phyloP scores from a whole-genome alignment of 2,329 filamentous ascomycete species.

The Allantophomopsis lycopodina region DNA sequence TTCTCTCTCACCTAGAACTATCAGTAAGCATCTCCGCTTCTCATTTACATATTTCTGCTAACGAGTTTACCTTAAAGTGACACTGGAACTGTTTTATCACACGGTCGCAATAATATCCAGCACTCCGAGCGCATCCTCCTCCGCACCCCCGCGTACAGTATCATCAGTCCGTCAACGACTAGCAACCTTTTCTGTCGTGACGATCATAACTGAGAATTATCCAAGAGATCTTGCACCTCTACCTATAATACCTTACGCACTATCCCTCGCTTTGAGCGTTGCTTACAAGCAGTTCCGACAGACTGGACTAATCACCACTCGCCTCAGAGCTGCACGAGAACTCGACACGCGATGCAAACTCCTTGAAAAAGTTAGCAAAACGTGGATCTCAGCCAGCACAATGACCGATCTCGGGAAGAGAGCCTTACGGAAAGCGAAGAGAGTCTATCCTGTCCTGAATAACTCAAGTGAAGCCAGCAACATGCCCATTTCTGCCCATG shows the following conservation, averaged over 20 bases:
- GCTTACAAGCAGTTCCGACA: constrained; percentile 52
- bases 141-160: constrained; percentile 8
- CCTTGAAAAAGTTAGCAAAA: constrained; percentile 35
- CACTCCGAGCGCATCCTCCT: constrained; percentile 19
- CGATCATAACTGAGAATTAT: constrained; percentile 6
- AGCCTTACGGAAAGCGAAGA: constrained; percentile 11
- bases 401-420: constrained; percentile 12
- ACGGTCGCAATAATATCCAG: constrained; percentile 49
- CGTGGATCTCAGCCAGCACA: constrained; percentile 38
- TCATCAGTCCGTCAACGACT: constrained; percentile 11
- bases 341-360: constrained; percentile 41
- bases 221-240: constrained; percentile 29
- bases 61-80: constrained; percentile 24
- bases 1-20: too few species aligned
- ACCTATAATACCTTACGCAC: constrained; percentile 46
- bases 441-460: constrained; percentile 7
- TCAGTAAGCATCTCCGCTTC: constrained; percentile 1
- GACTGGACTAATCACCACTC: constrained; percentile 43
- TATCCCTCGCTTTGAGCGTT: constrained; percentile 46
- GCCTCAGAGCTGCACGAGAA: constrained; percentile 35
- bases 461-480: too few species aligned
- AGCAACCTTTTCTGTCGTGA: constrained; percentile 7
- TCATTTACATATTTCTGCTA: constrained; percentile 6
- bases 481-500: too few species aligned
- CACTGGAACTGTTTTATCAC: constrained; percentile 50